These are phyloP conservation scores for Rhazya stricta DNA, from an alignment of 257 asterid genomes.

Conservation along the genomic window DNA sequence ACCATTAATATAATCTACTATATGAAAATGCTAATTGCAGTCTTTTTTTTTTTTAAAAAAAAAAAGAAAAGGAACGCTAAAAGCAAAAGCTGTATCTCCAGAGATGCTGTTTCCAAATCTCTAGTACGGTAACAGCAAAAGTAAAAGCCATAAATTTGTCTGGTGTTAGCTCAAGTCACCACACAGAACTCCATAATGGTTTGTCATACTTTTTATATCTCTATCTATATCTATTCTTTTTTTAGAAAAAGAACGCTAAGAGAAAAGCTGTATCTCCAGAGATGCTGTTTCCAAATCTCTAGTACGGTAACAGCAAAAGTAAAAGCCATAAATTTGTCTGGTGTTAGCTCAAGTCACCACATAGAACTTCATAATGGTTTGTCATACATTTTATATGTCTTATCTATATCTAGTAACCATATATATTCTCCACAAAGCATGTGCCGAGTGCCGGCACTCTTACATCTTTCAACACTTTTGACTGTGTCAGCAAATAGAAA, in stretches of 20 bases:
- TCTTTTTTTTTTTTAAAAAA: too few species aligned
- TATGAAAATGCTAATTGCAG: too few species aligned
- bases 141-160: not conserved
- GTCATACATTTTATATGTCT: not conserved
- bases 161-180: not conserved
- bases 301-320: not conserved
- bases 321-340: not conserved
- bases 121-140: not conserved
- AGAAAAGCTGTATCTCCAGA: not conserved
- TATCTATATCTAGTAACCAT: not conserved
- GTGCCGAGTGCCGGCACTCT: not conserved
- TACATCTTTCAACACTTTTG: not conserved
- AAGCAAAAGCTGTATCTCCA: not conserved
- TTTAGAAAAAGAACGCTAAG: not conserved
- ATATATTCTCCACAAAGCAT: not conserved
- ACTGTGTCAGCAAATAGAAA: not conserved
- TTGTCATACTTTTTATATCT: not conserved
- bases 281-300: not conserved
- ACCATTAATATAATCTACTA: not conserved
- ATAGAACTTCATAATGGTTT: not conserved
- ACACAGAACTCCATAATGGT: not conserved
- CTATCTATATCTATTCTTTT: too few species aligned
- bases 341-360: not conserved
- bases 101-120: not conserved
- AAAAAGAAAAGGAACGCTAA: not conserved